Evolutionary conservation across 2,329 filamentous ascomycete species (phyloP).

Genomic region (Neonectria neomacrospora): DNA sequence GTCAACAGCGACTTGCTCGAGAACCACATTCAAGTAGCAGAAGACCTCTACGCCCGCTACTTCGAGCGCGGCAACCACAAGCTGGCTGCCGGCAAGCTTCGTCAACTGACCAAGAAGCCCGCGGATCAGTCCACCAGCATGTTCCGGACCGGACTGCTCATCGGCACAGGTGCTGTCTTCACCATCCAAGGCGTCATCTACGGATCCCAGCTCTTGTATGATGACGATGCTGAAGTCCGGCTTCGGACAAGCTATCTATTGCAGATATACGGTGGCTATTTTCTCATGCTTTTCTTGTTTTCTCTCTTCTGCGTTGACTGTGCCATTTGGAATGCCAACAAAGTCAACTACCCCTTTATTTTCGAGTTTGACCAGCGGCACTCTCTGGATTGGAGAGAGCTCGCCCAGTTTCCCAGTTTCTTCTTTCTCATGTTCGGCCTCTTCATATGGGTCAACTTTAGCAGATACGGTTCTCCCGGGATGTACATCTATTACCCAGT

Average conservation of each 20-base stretch:
- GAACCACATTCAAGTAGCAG: conserved; percentile 79
- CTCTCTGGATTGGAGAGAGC: conserved; percentile 87
- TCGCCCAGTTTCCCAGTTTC: conserved; percentile 87
- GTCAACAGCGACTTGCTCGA: conserved; percentile 90
- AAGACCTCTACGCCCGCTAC: conserved; percentile 93
- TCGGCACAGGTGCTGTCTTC: conserved; percentile 76
- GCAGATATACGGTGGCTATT: conserved; percentile 94
- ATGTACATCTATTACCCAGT: conserved; percentile 91
- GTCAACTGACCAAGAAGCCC: conserved; percentile 72
- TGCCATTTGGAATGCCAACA: conserved; percentile 81
- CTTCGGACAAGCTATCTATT: conserved; percentile 74
- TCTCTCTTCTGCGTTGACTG: conserved; percentile 88
- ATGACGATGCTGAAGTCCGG: conserved; percentile 59
- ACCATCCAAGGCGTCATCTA: conserved; percentile 73
- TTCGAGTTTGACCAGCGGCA: conserved; percentile 95
- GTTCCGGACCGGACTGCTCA: conserved; percentile 71
- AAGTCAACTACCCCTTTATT: conserved; percentile 96
- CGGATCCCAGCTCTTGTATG: conserved; percentile 63
- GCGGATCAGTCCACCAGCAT: conserved; percentile 66
- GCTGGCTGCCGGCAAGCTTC: conserved; percentile 86
- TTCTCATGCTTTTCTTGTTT: conserved; percentile 83
- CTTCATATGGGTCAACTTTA: conserved; percentile 91
- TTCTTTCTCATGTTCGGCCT: conserved; percentile 83
- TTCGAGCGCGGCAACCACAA: conserved; percentile 96
- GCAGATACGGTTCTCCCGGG: conserved; percentile 68